Conservation (phyloP, 106 monocot species). For the Apostasia ramifera region DNA sequence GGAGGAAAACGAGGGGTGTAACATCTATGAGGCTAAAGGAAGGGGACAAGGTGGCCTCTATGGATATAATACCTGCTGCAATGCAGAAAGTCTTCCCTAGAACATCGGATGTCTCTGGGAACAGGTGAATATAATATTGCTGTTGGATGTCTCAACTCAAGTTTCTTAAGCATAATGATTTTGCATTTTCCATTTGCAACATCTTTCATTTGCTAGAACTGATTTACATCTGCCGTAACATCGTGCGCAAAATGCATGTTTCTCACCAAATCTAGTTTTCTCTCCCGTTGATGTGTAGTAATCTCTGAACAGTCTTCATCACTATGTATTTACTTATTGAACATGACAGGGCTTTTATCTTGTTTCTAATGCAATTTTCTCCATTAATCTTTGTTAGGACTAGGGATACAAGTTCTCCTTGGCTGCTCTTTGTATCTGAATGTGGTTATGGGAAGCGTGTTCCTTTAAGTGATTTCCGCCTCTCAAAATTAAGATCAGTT, state of each 20-base stretch:
- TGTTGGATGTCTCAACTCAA: background rate
- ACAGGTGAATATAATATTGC: slow-evolving; percentile 23
- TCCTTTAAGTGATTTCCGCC: slow-evolving; percentile 58
- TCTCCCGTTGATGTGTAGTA: no score
- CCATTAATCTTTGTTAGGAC: slow-evolving; percentile 30
- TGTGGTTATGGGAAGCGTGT: slow-evolving; percentile 91
- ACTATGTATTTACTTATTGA: no score
- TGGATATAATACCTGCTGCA: slow-evolving; percentile 79
- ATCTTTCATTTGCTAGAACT: no score
- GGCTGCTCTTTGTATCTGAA: slow-evolving; percentile 93
- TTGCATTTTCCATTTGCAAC: no score
- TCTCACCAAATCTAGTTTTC: no score
- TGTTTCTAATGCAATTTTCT: background rate
- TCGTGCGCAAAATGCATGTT: no score
- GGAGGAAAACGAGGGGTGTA: slow-evolving; percentile 81
- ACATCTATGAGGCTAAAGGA: slow-evolving; percentile 67
- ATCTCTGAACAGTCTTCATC: no score
- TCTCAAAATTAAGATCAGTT: slow-evolving; percentile 69
- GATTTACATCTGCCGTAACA: no score
- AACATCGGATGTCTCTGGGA: slow-evolving; percentile 15
- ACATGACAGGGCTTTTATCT: no score
- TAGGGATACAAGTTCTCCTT: slow-evolving; percentile 66
- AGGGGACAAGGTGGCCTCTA: slow-evolving; percentile 82
- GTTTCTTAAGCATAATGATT: no score
- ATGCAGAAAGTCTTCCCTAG: slow-evolving; percentile 44